These are phyloP conservation scores for Neoarthrinium moseri DNA, from an alignment of 2,329 filamentous ascomycete species.

Conservation along the genomic window DNA sequence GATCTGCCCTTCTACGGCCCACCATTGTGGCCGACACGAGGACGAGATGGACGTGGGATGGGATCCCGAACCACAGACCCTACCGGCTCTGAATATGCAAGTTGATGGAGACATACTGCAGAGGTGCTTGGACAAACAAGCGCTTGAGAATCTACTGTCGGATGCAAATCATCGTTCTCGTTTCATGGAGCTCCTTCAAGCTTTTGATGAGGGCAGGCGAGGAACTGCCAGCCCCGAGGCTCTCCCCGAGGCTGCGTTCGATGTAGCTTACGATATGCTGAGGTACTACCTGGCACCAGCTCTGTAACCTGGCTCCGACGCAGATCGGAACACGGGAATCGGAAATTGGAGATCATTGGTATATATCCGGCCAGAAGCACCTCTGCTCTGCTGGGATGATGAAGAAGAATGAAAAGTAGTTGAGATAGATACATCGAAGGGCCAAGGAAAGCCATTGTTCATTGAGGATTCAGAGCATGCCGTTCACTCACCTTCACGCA, in stretches of 20 bases:
- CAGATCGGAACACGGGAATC: too few relatives aligned
- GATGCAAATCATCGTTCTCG: slow-evolving; percentile 31
- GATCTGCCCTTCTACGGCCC: slow-evolving; percentile 48
- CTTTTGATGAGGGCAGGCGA: slow-evolving; percentile 44
- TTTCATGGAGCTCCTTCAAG: slow-evolving; percentile 49
- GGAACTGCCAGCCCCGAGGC: too few relatives aligned
- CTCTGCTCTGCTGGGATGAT: too few relatives aligned
- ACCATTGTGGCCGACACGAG: not conserved
- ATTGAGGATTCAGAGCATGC: too few relatives aligned
- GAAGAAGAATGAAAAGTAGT: too few relatives aligned
- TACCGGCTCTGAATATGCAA: slow-evolving; percentile 53
- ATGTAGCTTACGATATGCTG: slow-evolving; percentile 53
- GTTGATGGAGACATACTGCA: slow-evolving; percentile 66
- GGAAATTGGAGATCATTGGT: too few relatives aligned
- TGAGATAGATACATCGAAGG: too few relatives aligned
- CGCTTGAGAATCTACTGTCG: slow-evolving; percentile 41
- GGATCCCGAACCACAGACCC: slow-evolving; percentile 36
- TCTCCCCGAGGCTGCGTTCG: too few relatives aligned
- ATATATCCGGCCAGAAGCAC: too few relatives aligned
- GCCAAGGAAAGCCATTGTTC: not conserved
- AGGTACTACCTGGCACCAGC: slow-evolving; percentile 52
- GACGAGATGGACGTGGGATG: slow-evolving; percentile 10
- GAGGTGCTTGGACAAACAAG: slow-evolving; percentile 47
- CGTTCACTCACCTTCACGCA: too few relatives aligned
- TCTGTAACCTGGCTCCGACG: too few relatives aligned